These are phyloP conservation scores for Rubus parviflorus DNA, from an alignment of 306 rosid genomes.

Conservation along the genomic window DNA sequence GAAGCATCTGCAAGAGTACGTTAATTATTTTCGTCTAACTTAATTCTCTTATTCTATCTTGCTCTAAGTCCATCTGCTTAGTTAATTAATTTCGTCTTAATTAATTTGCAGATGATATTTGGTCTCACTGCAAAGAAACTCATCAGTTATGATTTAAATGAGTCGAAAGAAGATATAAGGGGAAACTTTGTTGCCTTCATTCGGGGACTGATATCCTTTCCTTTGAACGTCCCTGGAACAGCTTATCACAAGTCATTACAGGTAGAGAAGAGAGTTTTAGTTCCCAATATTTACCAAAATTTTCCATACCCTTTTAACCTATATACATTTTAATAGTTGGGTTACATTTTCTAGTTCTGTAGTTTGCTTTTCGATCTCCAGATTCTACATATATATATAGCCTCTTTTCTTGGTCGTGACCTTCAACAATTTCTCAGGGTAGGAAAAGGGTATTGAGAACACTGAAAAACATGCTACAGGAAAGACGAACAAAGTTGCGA, in stretches of 20 bases:
- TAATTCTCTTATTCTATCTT: too few species aligned
- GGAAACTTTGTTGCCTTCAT: constrained; percentile 78
- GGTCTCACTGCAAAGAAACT: constrained; percentile 87
- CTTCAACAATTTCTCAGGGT: constrained; percentile 48
- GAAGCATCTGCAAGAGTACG: constrained; percentile 56
- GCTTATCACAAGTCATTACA: constrained; percentile 80
- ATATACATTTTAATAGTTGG: too few species aligned
- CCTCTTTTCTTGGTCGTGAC: not conserved
- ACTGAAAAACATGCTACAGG: constrained; percentile 70
- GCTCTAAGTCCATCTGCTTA: too few species aligned
- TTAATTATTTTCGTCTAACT: too few species aligned
- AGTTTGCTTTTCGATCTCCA: too few species aligned
- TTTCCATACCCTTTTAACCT: too few species aligned
- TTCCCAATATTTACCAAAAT: too few species aligned
- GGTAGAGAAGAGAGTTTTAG: too few species aligned
- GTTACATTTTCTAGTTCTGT: too few species aligned
- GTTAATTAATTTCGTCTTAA: constrained; percentile 10
- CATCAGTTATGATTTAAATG: constrained; percentile 67
- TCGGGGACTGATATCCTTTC: constrained; percentile 84
- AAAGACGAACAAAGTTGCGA: constrained; percentile 52
- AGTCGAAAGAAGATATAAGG: constrained; percentile 63
- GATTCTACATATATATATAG: not conserved
- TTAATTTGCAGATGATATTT: constrained; percentile 75
- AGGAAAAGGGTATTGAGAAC: constrained; percentile 77
- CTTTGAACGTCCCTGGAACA: constrained; percentile 80